A percentile compares a stretch with the other conserved stretches of the same genome.
These are phyloP conservation scores for Parathielavia appendiculata DNA, from an alignment of 495 filamentous ascomycete genomes.

Conservation along the genomic window DNA sequence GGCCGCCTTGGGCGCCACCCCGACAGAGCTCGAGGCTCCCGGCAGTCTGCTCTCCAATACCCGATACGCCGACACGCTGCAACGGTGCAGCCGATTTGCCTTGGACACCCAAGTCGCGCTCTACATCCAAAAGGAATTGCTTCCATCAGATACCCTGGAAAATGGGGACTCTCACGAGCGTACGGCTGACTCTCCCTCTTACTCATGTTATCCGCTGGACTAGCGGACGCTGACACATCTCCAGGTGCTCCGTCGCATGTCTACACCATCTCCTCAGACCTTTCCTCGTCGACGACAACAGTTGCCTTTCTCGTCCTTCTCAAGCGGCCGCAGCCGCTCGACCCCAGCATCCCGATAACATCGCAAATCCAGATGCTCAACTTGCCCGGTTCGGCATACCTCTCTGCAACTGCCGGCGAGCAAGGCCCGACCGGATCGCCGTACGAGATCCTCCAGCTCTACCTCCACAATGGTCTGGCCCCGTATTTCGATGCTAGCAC, in stretches of 20 bases:
- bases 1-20: constrained; percentile 78
- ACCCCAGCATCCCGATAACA: constrained; percentile 68
- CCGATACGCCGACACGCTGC: constrained; percentile 68
- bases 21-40: constrained; percentile 67
- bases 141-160: constrained; percentile 37
- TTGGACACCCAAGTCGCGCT: constrained; percentile 79
- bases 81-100: constrained; percentile 84
- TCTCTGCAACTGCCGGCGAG: constrained; percentile 57
- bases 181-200: too few relatives aligned
- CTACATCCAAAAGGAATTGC: constrained; percentile 82
- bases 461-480: constrained; percentile 79
- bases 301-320: constrained; percentile 81
- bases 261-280: constrained; percentile 75
- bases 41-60: constrained; percentile 76
- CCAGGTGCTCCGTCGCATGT: constrained; percentile 49
- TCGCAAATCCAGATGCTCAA: constrained; percentile 89
- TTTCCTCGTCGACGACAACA: constrained; percentile 71
- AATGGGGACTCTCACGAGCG: constrained; percentile 34
- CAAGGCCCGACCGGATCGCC: constrained; percentile 72
- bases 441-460: constrained; percentile 81
- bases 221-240: constrained; percentile 7
- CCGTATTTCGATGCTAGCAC: constrained; percentile 96
- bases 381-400: constrained; percentile 69
- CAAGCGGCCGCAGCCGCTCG: constrained; percentile 82
- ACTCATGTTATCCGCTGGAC: too few relatives aligned